Evolutionary conservation across 2,329 filamentous ascomycete genomes (phyloP).

Genomic region (Penicillium sclerotiorum): DNA sequence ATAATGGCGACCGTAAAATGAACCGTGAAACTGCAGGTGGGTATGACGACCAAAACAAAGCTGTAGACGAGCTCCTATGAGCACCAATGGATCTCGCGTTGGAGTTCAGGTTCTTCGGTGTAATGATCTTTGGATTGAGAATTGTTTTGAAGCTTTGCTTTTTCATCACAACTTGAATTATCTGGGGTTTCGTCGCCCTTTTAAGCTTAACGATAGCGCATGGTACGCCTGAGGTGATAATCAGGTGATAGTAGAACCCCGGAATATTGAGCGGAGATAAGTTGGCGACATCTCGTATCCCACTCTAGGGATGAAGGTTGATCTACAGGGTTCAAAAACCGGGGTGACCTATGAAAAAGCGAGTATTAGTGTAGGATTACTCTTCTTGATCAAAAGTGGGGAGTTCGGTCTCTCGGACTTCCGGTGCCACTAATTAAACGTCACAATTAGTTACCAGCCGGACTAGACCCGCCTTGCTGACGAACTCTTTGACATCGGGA

Average conservation of each 20-base stretch:
- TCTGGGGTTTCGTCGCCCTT: too few relatives aligned
- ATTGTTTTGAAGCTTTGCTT: too few relatives aligned
- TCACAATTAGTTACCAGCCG: constrained; percentile 13
- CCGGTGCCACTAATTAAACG: constrained; percentile 14
- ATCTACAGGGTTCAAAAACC: not conserved
- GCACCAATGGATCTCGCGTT: too few relatives aligned
- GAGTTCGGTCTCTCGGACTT: constrained; percentile 11
- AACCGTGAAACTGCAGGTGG: not conserved
- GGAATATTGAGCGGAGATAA: not conserved
- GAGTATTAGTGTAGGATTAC: constrained; percentile 5
- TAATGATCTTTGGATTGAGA: too few relatives aligned
- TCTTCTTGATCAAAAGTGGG: too few relatives aligned
- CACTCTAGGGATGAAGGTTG: not conserved
- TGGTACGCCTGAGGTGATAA: too few relatives aligned
- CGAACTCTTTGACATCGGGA: not conserved
- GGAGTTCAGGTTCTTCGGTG: too few relatives aligned
- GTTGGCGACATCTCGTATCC: not conserved
- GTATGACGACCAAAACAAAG: not conserved
- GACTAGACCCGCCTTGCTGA: constrained; percentile 14
- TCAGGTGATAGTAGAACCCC: too few relatives aligned
- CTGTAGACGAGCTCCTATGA: too few relatives aligned
- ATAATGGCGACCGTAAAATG: constrained; percentile 3
- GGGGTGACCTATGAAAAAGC: constrained; percentile 17
- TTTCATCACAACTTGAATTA: not conserved
- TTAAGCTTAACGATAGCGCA: too few relatives aligned